These are phyloP conservation scores for Hirsutella thompsonii DNA, from an alignment of 2,329 filamentous ascomycete genomes.

Conservation along the genomic window DNA sequence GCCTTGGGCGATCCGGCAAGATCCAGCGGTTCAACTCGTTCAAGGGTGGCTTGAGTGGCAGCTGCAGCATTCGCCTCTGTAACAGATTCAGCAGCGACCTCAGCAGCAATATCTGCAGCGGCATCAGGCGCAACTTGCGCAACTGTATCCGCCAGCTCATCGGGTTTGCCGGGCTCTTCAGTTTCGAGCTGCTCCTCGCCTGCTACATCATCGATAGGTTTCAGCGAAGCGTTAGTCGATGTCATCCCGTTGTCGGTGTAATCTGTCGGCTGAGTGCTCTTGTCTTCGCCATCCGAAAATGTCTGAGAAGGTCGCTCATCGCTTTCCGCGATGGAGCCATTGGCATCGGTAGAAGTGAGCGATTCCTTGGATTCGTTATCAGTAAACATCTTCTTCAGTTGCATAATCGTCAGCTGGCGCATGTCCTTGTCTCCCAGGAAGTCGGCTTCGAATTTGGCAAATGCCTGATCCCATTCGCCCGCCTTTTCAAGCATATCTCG, in stretches of 20 bases:
- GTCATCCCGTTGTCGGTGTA: conserved; percentile 19
- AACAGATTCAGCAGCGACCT: no score
- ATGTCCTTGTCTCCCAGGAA: conserved; percentile 98
- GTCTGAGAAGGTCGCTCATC: conserved; percentile 33
- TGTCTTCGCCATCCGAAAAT: conserved; percentile 33
- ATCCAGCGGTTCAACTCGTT: conserved; percentile 36
- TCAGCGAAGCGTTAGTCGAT: conserved; percentile 14
- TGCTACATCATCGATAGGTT: conserved; percentile 6
- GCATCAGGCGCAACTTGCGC: no score
- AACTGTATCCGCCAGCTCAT: not conserved
- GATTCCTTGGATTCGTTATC: conserved; percentile 78
- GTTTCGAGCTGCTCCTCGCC: conserved; percentile 10
- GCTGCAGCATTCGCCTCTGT: no score
- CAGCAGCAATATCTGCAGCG: no score
- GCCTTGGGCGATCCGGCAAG: conserved; percentile 25
- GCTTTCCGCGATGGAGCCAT: conserved; percentile 38
- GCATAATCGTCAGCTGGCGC: conserved; percentile 76
- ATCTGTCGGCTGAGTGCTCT: conserved; percentile 29
- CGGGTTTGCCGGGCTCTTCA: conserved; percentile 17
- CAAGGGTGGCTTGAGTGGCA: conserved; percentile 21
- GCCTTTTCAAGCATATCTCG: conserved; percentile 88
- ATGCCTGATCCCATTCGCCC: conserved; percentile 83
- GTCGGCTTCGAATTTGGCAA: conserved; percentile 81
- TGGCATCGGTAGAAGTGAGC: conserved; percentile 55
- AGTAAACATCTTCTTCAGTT: conserved; percentile 88